phyloP scores from a whole-genome alignment of 1,139 yeast species.

The Candida buenavistaensis region DNA sequence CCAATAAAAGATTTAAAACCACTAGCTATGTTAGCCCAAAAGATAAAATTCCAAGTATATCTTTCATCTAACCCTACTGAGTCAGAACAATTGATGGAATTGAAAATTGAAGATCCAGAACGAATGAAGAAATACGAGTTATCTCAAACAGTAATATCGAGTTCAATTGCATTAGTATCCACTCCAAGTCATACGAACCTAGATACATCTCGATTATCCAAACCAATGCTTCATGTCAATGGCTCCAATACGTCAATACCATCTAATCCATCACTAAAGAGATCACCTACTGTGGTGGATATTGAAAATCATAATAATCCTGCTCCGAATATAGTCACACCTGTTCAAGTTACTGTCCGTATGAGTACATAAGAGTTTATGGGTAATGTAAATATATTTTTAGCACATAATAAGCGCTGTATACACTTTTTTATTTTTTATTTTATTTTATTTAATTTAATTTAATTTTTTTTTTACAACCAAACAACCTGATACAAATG shows the following conservation, averaged over 20 bases:
- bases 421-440: no score
- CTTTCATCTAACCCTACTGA: conserved; percentile 1
- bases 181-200: conserved; percentile 21
- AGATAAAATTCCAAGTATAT: background rate
- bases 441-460: no score
- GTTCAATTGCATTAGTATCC: conserved; percentile 2
- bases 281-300: conserved; percentile 19
- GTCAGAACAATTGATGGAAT: conserved; percentile 8
- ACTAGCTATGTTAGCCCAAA: background rate
- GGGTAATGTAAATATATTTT: no score
- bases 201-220: conserved; percentile 20
- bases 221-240: conserved; percentile 11
- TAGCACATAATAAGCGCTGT: no score
- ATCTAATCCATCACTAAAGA: conserved; percentile 9
- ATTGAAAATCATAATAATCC: conserved; percentile 23
- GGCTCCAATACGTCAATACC: conserved; percentile 13
- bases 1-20: background rate
- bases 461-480: no score
- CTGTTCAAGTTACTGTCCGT: conserved; percentile 47
- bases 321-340: conserved; percentile 46
- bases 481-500: no score
- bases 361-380: conserved; percentile 31
- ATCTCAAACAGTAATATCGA: background rate
- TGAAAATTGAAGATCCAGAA: conserved; percentile 8
- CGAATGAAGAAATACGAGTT: background rate